phyloP scores from a whole-genome alignment of 176 grass and related monocot species.

The Musa acuminata region DNA sequence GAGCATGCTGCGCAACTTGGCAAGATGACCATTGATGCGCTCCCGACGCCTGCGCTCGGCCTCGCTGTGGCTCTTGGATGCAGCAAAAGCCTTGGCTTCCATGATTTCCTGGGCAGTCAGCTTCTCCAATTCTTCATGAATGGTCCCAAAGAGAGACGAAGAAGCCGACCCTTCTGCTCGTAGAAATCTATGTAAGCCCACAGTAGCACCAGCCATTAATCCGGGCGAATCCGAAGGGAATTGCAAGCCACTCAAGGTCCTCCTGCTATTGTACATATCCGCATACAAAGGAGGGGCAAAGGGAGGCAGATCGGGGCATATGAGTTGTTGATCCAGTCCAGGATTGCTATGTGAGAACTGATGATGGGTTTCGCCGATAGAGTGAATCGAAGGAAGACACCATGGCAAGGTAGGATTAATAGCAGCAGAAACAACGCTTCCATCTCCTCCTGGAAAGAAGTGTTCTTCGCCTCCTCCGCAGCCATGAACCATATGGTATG shows the following conservation, averaged over 20 bases:
- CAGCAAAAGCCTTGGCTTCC: conserved; percentile 23
- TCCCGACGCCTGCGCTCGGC: conserved; percentile 28
- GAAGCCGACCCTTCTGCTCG: not conserved
- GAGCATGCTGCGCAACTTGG: conserved; percentile 22
- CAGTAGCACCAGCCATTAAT: not conserved
- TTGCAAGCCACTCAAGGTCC: not conserved
- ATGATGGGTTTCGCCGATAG: not conserved
- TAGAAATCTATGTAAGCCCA: not conserved
- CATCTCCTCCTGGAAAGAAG: not conserved
- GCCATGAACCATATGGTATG: not conserved
- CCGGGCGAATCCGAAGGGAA: not conserved
- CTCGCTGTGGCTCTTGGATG: conserved; percentile 31
- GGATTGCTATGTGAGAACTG: not conserved
- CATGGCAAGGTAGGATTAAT: not conserved
- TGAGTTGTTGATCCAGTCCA: not conserved
- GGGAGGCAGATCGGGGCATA: not conserved
- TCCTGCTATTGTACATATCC: not conserved
- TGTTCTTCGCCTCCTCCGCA: not conserved
- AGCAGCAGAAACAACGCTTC: not conserved
- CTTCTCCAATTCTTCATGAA: conserved; percentile 16
- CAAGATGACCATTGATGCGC: conserved; percentile 27
- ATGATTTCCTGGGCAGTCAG: conserved; percentile 21
- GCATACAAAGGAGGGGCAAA: not conserved
- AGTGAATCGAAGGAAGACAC: not conserved
- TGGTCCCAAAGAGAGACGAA: not conserved